These are phyloP conservation scores for Rosa rugosa DNA, from an alignment of 306 rosid species.

Conservation along the genomic window DNA sequence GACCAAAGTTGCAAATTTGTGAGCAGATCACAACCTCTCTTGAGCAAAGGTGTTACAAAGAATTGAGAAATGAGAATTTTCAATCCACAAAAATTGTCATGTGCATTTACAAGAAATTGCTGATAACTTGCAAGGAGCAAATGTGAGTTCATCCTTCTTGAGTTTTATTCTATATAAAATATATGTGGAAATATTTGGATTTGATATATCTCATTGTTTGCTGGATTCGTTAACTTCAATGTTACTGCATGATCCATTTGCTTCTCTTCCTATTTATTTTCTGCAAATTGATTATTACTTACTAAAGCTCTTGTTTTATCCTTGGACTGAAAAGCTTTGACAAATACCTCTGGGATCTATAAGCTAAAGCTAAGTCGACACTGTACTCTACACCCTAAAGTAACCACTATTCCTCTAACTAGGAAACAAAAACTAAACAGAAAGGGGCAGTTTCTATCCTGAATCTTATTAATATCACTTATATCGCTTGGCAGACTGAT, in stretches of 20 bases:
- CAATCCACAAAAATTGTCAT: constrained; percentile 68
- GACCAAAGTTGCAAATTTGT: constrained; percentile 33
- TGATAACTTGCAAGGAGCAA: constrained; percentile 83
- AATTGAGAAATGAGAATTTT: constrained; percentile 75
- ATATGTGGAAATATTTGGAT: background rate
- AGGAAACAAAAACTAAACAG: background rate
- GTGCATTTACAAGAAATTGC: constrained; percentile 79
- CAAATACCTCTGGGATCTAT: background rate
- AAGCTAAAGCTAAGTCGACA: background rate
- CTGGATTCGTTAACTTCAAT: background rate
- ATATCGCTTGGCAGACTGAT: background rate
- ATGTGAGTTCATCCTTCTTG: constrained; percentile 62
- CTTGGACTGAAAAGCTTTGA: background rate
- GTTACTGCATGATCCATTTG: background rate
- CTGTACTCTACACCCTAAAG: background rate
- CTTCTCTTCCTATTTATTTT: background rate
- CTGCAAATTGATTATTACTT: background rate
- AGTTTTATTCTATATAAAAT: constrained; percentile 14
- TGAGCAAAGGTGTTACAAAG: constrained; percentile 96
- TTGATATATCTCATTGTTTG: background rate
- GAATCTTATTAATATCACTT: background rate
- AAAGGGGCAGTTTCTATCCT: background rate
- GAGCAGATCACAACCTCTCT: constrained; percentile 74
- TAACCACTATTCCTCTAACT: background rate
- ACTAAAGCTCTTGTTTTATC: background rate